Percentiles rank a stretch among this genome's conserved stretches.
phyloP scores from a whole-genome alignment of 1,139 yeast species.

The Tardiomyces depauwii region DNA sequence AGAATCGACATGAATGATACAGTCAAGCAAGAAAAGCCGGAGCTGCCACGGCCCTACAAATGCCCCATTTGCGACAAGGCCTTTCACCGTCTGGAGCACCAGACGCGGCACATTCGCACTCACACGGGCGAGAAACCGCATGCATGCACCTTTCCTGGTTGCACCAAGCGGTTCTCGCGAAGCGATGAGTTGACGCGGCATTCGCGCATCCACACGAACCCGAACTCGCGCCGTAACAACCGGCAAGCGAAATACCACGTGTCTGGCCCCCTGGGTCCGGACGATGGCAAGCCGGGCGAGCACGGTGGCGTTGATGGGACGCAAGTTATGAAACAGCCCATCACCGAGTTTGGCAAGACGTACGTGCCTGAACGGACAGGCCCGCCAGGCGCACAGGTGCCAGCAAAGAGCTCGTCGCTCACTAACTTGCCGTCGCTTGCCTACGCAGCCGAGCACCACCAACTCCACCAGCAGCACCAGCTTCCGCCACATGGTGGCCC shows the following conservation, averaged over 20 bases:
- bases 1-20: background rate
- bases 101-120: conserved; percentile 86
- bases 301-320: background rate
- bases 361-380: background rate
- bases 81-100: conserved; percentile 86
- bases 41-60: conserved; percentile 61
- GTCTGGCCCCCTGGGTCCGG: background rate
- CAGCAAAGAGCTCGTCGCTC: background rate
- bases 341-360: background rate
- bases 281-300: background rate
- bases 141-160: conserved; percentile 77
- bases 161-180: conserved; percentile 74
- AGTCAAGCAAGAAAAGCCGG: conserved; percentile 10
- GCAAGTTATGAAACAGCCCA: background rate
- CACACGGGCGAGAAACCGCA: conserved; percentile 97
- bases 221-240: conserved; percentile 48
- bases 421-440: background rate
- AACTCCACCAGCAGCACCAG: background rate
- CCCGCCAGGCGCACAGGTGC: background rate
- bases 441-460: background rate
- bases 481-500: background rate
- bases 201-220: conserved; percentile 75
- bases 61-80: conserved; percentile 90
- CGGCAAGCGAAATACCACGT: conserved; percentile 5
- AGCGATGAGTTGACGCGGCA: conserved; percentile 90